Evolutionary conservation across 2,329 filamentous ascomycete genomes (phyloP).

Genomic region (Ascochyta pisi): DNA sequence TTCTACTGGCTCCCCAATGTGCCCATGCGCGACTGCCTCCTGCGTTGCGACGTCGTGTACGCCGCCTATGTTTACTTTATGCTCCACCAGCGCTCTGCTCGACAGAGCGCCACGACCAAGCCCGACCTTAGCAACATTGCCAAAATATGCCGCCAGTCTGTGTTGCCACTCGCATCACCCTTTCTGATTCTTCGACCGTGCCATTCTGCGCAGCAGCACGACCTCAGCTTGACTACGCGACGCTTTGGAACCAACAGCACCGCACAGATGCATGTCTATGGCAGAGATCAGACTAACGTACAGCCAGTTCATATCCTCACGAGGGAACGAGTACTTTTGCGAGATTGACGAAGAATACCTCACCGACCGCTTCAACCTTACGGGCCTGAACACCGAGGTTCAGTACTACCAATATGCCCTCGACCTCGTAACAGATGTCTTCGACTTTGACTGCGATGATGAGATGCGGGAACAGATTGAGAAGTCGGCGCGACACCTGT

Average conservation of each 20-base stretch:
- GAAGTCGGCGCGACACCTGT: conserved; percentile 93
- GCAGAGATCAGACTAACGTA: conserved; percentile 16
- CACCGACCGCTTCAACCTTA: conserved; percentile 97
- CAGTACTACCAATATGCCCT: conserved; percentile 99
- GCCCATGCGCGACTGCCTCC: not conserved
- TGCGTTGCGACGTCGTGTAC: not conserved
- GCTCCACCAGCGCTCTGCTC: not conserved
- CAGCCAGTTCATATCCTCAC: conserved; percentile 89
- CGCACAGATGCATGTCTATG: not conserved
- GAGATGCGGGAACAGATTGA: conserved; percentile 98
- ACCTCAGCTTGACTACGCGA: not conserved
- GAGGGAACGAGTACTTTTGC: conserved; percentile 99
- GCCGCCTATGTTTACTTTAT: conserved; percentile 5
- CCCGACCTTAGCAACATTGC: not conserved
- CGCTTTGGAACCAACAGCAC: not conserved
- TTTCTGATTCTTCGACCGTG: not conserved
- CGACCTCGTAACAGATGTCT: conserved; percentile 96
- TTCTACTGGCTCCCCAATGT: not conserved
- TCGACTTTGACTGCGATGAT: conserved; percentile 98
- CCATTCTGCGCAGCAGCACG: not conserved
- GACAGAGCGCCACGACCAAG: no score
- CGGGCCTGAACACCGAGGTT: conserved; percentile 94
- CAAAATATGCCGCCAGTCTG: not conserved
- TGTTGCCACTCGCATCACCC: not conserved
- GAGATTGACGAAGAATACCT: conserved; percentile 99